Base-by-base conservation (phyloP, 129 eudicot genomes). In the Escallonia herrerae region DNA sequence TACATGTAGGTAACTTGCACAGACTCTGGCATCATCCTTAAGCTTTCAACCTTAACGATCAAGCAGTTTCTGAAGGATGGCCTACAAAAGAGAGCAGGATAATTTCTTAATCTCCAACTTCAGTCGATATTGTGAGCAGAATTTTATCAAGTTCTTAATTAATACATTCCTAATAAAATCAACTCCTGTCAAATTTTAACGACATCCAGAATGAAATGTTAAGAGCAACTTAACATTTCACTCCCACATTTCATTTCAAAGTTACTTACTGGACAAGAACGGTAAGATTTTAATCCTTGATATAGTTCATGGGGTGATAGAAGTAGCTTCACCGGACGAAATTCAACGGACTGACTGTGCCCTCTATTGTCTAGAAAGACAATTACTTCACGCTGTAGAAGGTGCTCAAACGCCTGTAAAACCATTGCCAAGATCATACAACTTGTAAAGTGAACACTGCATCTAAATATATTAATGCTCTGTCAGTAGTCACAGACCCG, bases 391-490 rank as follows among this genome's bases (percentile, higher is more conserved):
- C 96, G 84, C 57, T 81, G 78, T 47, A 86, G 43, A 70, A 93
- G 98, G 72, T 93, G 98, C 70, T 88, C 96, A 80, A 93, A 86
- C 15, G 98, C 95, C 98, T 88, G 89, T 70, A 83, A 48, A 9
- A 45, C 46, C 38, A 12, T 3, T 22, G 8, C 33, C 33, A 22
- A 22, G 33, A 22, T 22, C 33, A 22, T 22, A 22, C 33, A 22
- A 22, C 33, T 22, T 22, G 33, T 22, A 22, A 22, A 22, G 48
- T 14, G 33, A 8, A 55, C 6, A 39, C 42, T 12, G 44, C 46
- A 10, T 40, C 3, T 3, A 49, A 70, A 43, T 22, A 22, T 1
- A 22, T 22, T 22, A 22, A 22, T 22, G 33, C 33, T 22, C 33
- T 22, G 33, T 22, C 33, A 22, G 33, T 22, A 22, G 33, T 22